Evolutionary conservation across 352 stramenopile genomes (phyloP).

Genomic region (Globisporangium middletonii): DNA sequence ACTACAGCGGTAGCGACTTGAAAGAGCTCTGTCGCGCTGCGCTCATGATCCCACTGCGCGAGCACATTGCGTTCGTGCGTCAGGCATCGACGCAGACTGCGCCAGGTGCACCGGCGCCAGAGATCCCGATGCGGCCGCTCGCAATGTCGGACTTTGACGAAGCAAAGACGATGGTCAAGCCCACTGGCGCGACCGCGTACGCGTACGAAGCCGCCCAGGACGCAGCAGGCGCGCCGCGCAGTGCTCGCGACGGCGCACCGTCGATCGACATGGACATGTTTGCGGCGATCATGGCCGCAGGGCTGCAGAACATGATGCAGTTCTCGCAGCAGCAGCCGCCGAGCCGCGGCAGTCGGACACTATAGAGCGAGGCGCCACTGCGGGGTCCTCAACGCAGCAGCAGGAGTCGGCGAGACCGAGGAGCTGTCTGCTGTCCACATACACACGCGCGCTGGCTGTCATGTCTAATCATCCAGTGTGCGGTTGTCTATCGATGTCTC

Average conservation of each 20-base stretch:
- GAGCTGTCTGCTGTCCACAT: not conserved
- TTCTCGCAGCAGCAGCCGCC: conserved; percentile 21
- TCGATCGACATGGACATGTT: conserved; percentile 78
- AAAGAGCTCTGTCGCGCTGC: conserved; percentile 86
- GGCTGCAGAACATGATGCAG: conserved; percentile 82
- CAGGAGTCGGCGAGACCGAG: not conserved
- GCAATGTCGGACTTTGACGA: conserved; percentile 84
- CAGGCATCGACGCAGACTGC: conserved; percentile 23
- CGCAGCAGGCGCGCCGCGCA: conserved; percentile 8
- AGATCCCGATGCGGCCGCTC: conserved; percentile 57
- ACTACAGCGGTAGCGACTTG: conserved; percentile 96
- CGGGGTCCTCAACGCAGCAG: not conserved
- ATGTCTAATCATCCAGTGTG: not conserved
- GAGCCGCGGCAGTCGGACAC: conserved; percentile 12
- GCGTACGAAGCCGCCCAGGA: conserved; percentile 69
- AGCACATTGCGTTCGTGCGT: conserved; percentile 68
- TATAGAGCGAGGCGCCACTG: conserved; percentile 1
- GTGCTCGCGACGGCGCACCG: conserved; percentile 22
- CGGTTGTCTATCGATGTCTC: not conserved
- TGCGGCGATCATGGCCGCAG: conserved; percentile 73
- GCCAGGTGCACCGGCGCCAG: conserved; percentile 10
- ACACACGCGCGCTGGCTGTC: not conserved
- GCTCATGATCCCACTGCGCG: conserved; percentile 82
- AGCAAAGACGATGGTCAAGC: conserved; percentile 78
- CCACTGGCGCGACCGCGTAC: conserved; percentile 74